Evolutionary conservation across 192 early-diverging fungal species (phyloP).

Genomic region (Coemansia pectinata): DNA sequence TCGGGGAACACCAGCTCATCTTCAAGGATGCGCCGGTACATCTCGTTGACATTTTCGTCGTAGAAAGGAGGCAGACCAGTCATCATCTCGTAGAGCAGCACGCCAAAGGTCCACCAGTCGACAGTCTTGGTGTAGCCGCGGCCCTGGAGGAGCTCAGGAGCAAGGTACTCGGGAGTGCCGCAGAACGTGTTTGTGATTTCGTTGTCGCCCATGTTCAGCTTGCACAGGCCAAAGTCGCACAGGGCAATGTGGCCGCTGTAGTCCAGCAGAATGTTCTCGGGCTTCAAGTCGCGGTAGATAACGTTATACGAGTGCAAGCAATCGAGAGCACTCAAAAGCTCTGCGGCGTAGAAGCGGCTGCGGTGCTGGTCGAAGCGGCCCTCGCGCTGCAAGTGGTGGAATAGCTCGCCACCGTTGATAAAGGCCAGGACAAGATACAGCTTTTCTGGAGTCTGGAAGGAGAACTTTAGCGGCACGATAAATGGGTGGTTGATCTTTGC

Average conservation of each 20-base stretch:
- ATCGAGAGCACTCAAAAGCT: conserved; percentile 88
- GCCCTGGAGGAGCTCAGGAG: conserved; percentile 84
- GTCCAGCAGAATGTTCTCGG: conserved; percentile 94
- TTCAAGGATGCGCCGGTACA: conserved; percentile 93
- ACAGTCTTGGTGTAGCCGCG: conserved; percentile 90
- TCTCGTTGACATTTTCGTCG: conserved; percentile 92
- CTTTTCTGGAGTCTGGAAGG: conserved; percentile 94
- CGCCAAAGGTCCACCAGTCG: conserved; percentile 98
- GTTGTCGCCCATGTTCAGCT: conserved; percentile 91
- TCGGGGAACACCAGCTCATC: conserved; percentile 85
- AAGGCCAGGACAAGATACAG: conserved; percentile 94
- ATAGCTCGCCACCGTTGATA: conserved; percentile 96
- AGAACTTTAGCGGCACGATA: conserved; percentile 90
- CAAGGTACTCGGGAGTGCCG: conserved; percentile 98
- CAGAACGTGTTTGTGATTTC: conserved; percentile 94
- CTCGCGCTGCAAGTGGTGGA: conserved; percentile 91
- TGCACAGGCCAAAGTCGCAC: conserved; percentile 93
- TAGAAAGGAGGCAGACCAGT: conserved; percentile 90
- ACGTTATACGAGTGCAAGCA: conserved; percentile 91
- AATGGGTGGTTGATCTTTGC: conserved; percentile 92
- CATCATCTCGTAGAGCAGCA: conserved; percentile 88
- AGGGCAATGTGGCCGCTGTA: conserved; percentile 92
- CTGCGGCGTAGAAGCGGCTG: conserved; percentile 91
- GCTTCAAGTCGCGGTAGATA: conserved; percentile 91
- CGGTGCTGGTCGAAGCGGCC: conserved; percentile 84